These are phyloP conservation scores for Grosmannia penicillata DNA, from an alignment of 2,329 filamentous ascomycete species.

Conservation along the genomic window DNA sequence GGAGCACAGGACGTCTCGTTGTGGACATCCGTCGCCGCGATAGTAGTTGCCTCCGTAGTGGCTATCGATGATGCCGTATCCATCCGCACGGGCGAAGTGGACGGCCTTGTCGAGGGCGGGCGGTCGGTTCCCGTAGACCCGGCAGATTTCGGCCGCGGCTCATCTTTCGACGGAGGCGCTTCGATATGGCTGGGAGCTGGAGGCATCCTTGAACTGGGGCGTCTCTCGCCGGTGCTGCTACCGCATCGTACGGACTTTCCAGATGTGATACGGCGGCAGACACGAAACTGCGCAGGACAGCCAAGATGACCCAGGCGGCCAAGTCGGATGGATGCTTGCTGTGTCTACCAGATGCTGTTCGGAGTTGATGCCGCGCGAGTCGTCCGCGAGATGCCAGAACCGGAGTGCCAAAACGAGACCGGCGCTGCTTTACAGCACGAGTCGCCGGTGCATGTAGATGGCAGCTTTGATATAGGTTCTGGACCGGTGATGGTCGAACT, in stretches of 20 bases:
- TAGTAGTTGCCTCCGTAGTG: constrained; percentile 32
- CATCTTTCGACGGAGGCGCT: constrained; percentile 15
- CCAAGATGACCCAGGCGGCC: too few species aligned
- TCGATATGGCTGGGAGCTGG: constrained; percentile 17
- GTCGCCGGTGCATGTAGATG: too few species aligned
- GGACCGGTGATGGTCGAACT: too few species aligned
- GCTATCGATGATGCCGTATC: constrained; percentile 39
- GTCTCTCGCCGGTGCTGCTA: not conserved
- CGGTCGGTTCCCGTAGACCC: constrained; percentile 7
- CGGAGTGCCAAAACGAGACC: too few species aligned
- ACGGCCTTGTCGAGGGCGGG: constrained; percentile 12
- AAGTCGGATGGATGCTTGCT: too few species aligned
- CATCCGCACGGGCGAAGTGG: constrained; percentile 24
- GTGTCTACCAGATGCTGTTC: too few species aligned
- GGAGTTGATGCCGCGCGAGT: too few species aligned
- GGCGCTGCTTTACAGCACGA: too few species aligned
- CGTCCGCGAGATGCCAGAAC: too few species aligned
- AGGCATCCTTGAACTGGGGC: constrained; percentile 15
- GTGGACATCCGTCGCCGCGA: constrained; percentile 29
- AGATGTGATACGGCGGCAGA: too few species aligned
- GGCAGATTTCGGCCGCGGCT: constrained; percentile 11
- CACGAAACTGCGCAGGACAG: too few species aligned
- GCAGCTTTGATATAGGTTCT: too few species aligned
- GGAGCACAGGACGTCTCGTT: constrained; percentile 34
- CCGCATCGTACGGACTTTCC: not conserved